These are phyloP conservation scores for Hondaea fermentalgiana DNA, from an alignment of 108 stramenopile species.

Conservation along the genomic window DNA sequence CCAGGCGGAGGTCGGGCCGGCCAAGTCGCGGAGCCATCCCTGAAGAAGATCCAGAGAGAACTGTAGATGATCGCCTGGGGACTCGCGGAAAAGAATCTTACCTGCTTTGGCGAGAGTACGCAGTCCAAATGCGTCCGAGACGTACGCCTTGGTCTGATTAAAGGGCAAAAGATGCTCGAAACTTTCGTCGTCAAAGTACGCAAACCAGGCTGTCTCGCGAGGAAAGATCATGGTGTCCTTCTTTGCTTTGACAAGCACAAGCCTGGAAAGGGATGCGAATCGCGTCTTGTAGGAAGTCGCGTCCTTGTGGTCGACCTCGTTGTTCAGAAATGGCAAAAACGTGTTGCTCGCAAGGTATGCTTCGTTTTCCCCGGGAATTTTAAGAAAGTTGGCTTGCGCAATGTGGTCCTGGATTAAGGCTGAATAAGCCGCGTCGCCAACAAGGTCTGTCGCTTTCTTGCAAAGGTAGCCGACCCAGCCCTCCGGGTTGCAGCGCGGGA, in stretches of 20 bases:
- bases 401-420: slow-evolving; percentile 50
- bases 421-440: slow-evolving; percentile 54
- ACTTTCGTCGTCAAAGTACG: slow-evolving; percentile 47
- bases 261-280: slow-evolving; percentile 46
- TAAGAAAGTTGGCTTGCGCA: slow-evolving; percentile 62
- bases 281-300: slow-evolving; percentile 45
- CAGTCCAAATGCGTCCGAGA: slow-evolving; percentile 59
- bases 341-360: slow-evolving; percentile 44
- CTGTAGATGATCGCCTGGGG: slow-evolving; percentile 60
- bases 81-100: slow-evolving; percentile 52
- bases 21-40: not conserved
- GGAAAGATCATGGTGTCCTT: slow-evolving; percentile 68
- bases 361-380: slow-evolving; percentile 37
- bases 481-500: slow-evolving; percentile 56
- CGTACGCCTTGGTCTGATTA: slow-evolving; percentile 62
- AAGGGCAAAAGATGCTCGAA: slow-evolving; percentile 42
- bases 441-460: slow-evolving; percentile 53
- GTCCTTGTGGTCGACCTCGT: slow-evolving; percentile 40
- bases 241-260: slow-evolving; percentile 58
- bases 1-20: not conserved
- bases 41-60: slow-evolving; percentile 26
- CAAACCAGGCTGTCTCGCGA: slow-evolving; percentile 65
- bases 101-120: slow-evolving; percentile 50
- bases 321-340: slow-evolving; percentile 60
- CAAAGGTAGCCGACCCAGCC: slow-evolving; percentile 37